Evolutionary conservation across 441 rosid genomes (phyloP).

Genomic region (Corymbia calophylla): DNA sequence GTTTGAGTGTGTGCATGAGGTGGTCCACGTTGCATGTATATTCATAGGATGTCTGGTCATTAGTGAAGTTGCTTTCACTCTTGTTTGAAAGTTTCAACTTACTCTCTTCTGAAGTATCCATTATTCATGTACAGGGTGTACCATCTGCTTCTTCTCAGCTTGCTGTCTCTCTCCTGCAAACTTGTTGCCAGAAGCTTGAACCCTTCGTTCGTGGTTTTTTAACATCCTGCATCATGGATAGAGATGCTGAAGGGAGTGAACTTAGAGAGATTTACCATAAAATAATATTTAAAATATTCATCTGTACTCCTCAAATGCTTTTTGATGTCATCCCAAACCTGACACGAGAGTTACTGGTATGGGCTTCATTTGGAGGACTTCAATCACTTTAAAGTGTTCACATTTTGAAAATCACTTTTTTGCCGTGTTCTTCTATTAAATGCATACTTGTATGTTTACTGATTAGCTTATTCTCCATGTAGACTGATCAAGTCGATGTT

Average conservation of each 20-base stretch:
- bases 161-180: slow-evolving; percentile 70
- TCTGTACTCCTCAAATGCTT: slow-evolving; percentile 80
- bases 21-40: not conserved
- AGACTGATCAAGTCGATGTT: slow-evolving; percentile 95
- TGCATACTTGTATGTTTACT: not conserved
- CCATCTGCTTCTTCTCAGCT: slow-evolving; percentile 56
- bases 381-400: not conserved
- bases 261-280: slow-evolving; percentile 84
- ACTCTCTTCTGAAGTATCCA: not conserved
- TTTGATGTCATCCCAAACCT: slow-evolving; percentile 64
- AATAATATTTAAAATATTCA: slow-evolving; percentile 61
- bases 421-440: not conserved
- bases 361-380: not conserved
- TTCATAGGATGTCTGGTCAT: not conserved
- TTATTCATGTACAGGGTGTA: slow-evolving; percentile 32
- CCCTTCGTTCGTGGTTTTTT: slow-evolving; percentile 71
- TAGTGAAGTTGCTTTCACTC: not conserved
- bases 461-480: slow-evolving; percentile 17
- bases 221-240: slow-evolving; percentile 64
- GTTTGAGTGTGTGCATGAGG: not conserved
- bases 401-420: slow-evolving; percentile 1
- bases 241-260: slow-evolving; percentile 57
- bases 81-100: not conserved
- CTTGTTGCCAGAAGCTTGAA: slow-evolving; percentile 61
- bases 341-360: slow-evolving; percentile 79